Evolutionary conservation across 129 eudicot genomes (phyloP).

Genomic region (Flaveria trinervia): DNA sequence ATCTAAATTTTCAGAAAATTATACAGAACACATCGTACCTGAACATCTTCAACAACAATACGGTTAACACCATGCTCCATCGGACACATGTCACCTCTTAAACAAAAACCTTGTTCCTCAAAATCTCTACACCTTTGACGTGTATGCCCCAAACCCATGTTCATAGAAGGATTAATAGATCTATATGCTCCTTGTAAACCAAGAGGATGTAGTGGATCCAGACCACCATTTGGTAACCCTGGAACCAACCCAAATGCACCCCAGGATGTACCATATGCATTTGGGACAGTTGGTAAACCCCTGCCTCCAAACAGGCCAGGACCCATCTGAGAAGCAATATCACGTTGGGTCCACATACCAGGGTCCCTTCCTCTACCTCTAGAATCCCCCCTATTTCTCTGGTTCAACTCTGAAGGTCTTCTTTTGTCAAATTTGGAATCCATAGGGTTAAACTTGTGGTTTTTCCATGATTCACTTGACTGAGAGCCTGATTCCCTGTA

Average conservation of each 20-base stretch:
- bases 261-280: slow-evolving; percentile 72
- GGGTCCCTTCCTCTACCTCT: slow-evolving; percentile 83
- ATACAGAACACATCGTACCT: slow-evolving; percentile 49
- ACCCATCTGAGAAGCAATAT: slow-evolving; percentile 66
- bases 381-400: slow-evolving; percentile 54
- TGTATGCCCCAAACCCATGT: slow-evolving; percentile 71
- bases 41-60: slow-evolving; percentile 94
- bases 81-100: slow-evolving; percentile 99
- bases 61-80: slow-evolving; percentile 98
- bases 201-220: slow-evolving; percentile 73
- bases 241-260: slow-evolving; percentile 79
- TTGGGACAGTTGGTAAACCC: slow-evolving; percentile 74
- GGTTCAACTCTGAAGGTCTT: slow-evolving; percentile 59
- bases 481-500: slow-evolving; percentile 59
- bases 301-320: slow-evolving; percentile 64
- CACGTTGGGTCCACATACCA: slow-evolving; percentile 60
- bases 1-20: neutral
- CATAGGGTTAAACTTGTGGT: slow-evolving; percentile 30
- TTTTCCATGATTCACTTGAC: slow-evolving; percentile 53
- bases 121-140: slow-evolving; percentile 92
- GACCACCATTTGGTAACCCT: slow-evolving; percentile 69
- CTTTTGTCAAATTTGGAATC: slow-evolving; percentile 64
- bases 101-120: slow-evolving; percentile 96
- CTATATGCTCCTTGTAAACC: slow-evolving; percentile 70
- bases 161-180: slow-evolving; percentile 68